Base-by-base conservation (phyloP, 2,329 filamentous ascomycete species). In the Aureobasidium sp. region DNA sequence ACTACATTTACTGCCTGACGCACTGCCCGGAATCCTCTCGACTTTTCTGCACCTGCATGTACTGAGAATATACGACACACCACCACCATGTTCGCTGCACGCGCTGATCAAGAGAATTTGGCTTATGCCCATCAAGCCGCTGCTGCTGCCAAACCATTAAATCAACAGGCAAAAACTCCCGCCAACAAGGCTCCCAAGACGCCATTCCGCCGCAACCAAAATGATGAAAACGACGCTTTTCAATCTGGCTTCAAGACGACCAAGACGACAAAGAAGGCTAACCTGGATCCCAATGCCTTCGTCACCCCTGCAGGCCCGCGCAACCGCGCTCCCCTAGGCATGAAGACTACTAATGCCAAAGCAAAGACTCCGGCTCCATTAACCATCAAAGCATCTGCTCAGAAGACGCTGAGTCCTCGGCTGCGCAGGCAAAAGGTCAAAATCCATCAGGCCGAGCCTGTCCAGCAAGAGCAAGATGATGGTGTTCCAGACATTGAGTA, bases 301-400 rank as follows among this genome's bases (percentile, higher is more conserved):
- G 78, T 89, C 60, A 97, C 93, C 26, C 93, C 93, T 36, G 81
- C 89, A 71, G 89, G 92, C 62, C 82, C 87, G 56, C 85, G 86
- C 63, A 87, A 80, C 64, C 86, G 93, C 70, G 92, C 92, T 41
- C 89, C 91, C 13, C 79, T 99, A 52, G 93, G 93, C 37, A 88
- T 90, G 81, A 99, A 99, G 76, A 97, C 93, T 1, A 97, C 94
- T 59, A 99, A 99, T 74, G 91, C 90, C 60, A 97, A 96, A 79
- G 83, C 87, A 64, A 86, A 88, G 66, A 87, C 86, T 4, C 83
- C 34, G n/a, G 67, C 64, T 13, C 63, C 63, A 24, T 39, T 86
- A 83, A 36, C 87, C 86, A 44, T 80, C 82, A 52, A 84, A 64
- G 20, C 65, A 67, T 51, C 52, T 52, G 47, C 55, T 17, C 60